These are phyloP conservation scores for Flammula alnicola DNA, from an alignment of 1,284 basidiomycete species.

Conservation along the genomic window DNA sequence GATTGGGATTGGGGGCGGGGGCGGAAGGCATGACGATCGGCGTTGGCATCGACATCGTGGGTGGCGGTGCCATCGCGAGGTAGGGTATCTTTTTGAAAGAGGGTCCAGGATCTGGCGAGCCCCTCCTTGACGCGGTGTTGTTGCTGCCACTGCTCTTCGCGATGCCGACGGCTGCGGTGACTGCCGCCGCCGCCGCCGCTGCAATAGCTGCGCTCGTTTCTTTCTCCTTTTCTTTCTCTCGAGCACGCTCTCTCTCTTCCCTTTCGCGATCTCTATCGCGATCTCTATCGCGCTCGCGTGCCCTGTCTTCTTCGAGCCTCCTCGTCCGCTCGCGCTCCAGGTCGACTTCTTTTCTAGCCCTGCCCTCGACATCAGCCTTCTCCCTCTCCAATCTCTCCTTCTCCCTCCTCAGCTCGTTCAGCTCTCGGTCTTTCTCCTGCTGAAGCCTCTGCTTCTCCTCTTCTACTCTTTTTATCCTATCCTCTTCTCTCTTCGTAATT, in stretches of 20 bases:
- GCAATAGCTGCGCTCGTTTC: conserved; percentile 14
- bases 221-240: conserved; percentile 17
- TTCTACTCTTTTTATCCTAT: conserved; percentile 15
- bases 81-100: conserved; percentile 21
- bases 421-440: conserved; percentile 22
- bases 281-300: conserved; percentile 15
- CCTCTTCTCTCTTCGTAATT: conserved; percentile 16
- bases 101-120: neutral
- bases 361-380: conserved; percentile 20
- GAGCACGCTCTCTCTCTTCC: conserved; percentile 16
- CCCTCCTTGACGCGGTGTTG: conserved; percentile 4
- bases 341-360: conserved; percentile 25
- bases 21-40: conserved; percentile 17
- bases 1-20: conserved; percentile 1
- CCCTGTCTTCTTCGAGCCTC: conserved; percentile 19
- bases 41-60: conserved; percentile 17
- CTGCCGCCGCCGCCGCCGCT: conserved; percentile 15
- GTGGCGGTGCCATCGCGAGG: conserved; percentile 29
- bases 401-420: conserved; percentile 21
- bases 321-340: conserved; percentile 22
- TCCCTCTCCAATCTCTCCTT: conserved; percentile 25
- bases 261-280: conserved; percentile 14
- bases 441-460: conserved; percentile 15
- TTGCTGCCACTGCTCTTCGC: conserved; percentile 17
- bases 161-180: conserved; percentile 14